phyloP scores from a whole-genome alignment of 108 stramenopile genomes.

The Hondaea fermentalgiana region DNA sequence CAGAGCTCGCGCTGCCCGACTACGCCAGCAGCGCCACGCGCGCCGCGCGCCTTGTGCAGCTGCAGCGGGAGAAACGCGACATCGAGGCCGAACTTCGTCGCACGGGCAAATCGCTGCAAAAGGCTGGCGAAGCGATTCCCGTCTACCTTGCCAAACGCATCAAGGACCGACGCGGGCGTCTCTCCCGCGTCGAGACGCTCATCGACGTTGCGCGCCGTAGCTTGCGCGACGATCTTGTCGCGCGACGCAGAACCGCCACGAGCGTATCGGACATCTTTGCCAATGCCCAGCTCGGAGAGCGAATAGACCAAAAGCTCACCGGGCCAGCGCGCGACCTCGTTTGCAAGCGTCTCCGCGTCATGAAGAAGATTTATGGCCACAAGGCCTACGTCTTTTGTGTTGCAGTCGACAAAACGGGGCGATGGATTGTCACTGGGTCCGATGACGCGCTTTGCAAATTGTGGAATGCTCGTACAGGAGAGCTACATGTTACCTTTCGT shows the following conservation, averaged over 20 bases:
- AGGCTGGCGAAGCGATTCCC: not conserved
- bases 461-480: not conserved
- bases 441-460: not conserved
- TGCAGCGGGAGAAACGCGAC: not conserved
- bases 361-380: constrained; percentile 13
- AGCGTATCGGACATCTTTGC: not conserved
- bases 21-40: not conserved
- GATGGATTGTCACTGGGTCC: constrained; percentile 2
- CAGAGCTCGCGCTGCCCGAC: not conserved
- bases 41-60: not conserved
- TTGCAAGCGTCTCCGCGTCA: not conserved
- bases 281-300: not conserved
- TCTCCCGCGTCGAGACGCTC: not conserved
- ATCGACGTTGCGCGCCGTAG: not conserved
- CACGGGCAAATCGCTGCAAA: not conserved
- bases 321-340: not conserved
- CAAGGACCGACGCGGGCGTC: not conserved
- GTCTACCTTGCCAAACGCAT: not conserved
- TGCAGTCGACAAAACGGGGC: not conserved
- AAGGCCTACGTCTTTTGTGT: not conserved
- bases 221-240: not conserved
- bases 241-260: not conserved
- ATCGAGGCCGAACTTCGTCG: not conserved
- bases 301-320: constrained; percentile 17
- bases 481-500: not conserved